Evolutionary conservation across 306 rosid species (phyloP).

Genomic region (Quillaja saponaria): DNA sequence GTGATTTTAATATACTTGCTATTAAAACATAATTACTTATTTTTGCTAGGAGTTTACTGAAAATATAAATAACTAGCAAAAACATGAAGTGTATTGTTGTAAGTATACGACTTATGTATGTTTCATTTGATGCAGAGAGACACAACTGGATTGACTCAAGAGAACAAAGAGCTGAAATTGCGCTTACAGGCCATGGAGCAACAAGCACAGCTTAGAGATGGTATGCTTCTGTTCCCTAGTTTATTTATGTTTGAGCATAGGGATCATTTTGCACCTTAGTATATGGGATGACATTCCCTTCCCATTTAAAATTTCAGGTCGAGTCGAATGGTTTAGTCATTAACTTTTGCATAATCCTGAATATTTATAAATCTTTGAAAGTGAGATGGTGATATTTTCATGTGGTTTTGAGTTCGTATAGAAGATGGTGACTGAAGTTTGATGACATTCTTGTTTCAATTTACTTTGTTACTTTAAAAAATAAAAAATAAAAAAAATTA

Average conservation of each 20-base stretch:
- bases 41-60: too few species aligned
- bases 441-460: too few species aligned
- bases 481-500: too few species aligned
- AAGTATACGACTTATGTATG: slow-evolving; percentile 21
- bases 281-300: too few species aligned
- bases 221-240: slow-evolving; percentile 38
- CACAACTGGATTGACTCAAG: slow-evolving; percentile 61
- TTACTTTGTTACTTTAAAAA: too few species aligned
- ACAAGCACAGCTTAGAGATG: slow-evolving; percentile 91
- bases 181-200: slow-evolving; percentile 85
- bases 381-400: too few species aligned
- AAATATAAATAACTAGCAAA: too few species aligned
- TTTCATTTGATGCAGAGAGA: slow-evolving; percentile 77
- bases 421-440: too few species aligned
- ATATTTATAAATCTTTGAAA: not conserved
- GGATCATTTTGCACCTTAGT: not conserved
- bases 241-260: slow-evolving; percentile 16
- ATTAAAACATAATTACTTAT: too few species aligned
- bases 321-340: not conserved
- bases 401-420: too few species aligned
- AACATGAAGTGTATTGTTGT: too few species aligned
- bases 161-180: slow-evolving; percentile 89
- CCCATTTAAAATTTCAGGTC: slow-evolving; percentile 2
- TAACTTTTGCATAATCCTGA: slow-evolving; percentile 11
- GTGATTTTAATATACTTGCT: too few species aligned